Evolutionary conservation across 805 yeast genomes (phyloP).

Genomic region (Kazachstania taianensis): DNA sequence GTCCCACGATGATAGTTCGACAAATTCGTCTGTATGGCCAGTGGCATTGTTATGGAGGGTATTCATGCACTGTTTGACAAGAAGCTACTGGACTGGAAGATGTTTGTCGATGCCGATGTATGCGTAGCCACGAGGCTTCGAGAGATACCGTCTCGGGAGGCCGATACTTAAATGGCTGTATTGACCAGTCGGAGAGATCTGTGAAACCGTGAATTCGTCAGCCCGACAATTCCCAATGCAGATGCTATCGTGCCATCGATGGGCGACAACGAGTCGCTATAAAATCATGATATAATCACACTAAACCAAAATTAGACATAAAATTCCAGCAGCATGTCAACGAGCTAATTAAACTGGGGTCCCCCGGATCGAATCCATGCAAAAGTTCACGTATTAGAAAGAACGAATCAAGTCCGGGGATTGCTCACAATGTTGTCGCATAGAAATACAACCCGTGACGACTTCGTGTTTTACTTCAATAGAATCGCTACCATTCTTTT

Average conservation of each 20-base stretch:
- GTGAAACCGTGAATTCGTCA: slow-evolving; percentile 81
- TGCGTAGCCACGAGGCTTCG: slow-evolving; percentile 83
- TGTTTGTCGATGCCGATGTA: slow-evolving; percentile 88
- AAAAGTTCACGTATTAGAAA: slow-evolving; percentile 23
- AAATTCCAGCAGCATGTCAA: slow-evolving; percentile 63
- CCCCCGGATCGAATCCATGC: slow-evolving; percentile 9
- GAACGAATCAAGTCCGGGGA: slow-evolving; percentile 58
- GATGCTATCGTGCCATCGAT: slow-evolving; percentile 90
- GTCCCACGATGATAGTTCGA: no score
- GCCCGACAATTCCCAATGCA: slow-evolving; percentile 57
- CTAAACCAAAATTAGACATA: slow-evolving; percentile 53
- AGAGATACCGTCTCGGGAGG: slow-evolving; percentile 84
- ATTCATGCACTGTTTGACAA: slow-evolving; percentile 70
- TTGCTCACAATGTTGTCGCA: slow-evolving; percentile 62
- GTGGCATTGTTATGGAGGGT: slow-evolving; percentile 88
- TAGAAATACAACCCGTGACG: slow-evolving; percentile 48
- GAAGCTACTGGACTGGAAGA: slow-evolving; percentile 59
- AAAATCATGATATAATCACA: slow-evolving; percentile 66
- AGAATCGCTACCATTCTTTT: slow-evolving; percentile 66
- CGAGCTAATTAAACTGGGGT: slow-evolving; percentile 43
- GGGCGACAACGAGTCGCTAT: slow-evolving; percentile 75
- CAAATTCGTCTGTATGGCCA: no score
- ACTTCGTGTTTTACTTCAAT: slow-evolving; percentile 79
- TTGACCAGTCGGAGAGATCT: slow-evolving; percentile 80
- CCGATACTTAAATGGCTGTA: slow-evolving; percentile 69